Evolutionary conservation across 192 early-diverging fungal genomes (phyloP).

Genomic region (Ambispora gerdemannii): DNA sequence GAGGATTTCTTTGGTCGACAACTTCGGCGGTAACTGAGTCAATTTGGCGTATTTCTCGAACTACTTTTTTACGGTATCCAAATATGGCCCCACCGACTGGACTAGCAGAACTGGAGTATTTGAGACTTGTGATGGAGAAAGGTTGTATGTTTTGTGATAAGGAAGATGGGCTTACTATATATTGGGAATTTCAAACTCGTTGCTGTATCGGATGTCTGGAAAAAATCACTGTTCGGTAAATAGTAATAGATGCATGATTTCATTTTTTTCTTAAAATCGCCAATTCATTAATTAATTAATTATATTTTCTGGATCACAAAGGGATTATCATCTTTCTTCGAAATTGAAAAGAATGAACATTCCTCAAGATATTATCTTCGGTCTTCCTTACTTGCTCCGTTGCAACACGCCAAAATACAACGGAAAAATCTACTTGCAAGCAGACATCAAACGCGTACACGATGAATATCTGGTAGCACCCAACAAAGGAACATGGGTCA

Average conservation of each 20-base stretch:
- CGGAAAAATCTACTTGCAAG: not conserved
- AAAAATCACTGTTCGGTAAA: not conserved
- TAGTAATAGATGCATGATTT: not conserved
- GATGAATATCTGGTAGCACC: not conserved
- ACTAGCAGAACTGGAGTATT: not conserved
- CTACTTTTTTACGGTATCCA: not conserved
- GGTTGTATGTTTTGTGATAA: not conserved
- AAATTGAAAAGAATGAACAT: not conserved
- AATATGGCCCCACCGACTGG: not conserved
- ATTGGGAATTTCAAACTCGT: not conserved
- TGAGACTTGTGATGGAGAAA: not conserved
- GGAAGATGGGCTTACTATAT: not conserved
- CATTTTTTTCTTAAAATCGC: too few relatives aligned
- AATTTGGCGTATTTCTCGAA: not conserved
- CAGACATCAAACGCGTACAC: not conserved
- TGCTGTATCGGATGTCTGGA: not conserved
- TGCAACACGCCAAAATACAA: not conserved
- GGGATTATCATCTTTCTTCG: not conserved
- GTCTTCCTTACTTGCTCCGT: not conserved
- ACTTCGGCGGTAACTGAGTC: not conserved
- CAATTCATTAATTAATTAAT: too few relatives aligned
- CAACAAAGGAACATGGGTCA: not conserved
- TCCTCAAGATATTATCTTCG: not conserved
- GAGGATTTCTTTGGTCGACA: not conserved
- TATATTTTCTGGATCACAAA: not conserved